Percentiles rank a stretch among this genome's conserved stretches.
Conservation (phyloP, 257 asterid genomes). For the Gentiana macrophylla region DNA sequence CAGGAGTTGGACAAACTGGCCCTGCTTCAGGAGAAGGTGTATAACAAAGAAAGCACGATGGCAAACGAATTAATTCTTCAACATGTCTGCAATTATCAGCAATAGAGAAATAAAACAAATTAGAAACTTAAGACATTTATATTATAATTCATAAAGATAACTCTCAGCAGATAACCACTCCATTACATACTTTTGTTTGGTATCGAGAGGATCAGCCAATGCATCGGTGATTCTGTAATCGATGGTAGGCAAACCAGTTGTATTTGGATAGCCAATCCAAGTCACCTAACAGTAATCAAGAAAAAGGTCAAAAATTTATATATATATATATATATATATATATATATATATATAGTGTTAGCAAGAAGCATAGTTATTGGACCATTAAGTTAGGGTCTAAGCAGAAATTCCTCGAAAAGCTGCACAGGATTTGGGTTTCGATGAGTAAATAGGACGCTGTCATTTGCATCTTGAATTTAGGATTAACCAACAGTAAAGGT, state of each 20-base stretch:
- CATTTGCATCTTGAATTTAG: background rate
- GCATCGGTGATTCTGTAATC: constrained; percentile 95
- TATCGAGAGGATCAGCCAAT: constrained; percentile 71
- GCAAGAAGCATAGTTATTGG: too few relatives aligned
- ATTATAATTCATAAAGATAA: background rate
- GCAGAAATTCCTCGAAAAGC: too few relatives aligned
- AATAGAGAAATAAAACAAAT: constrained; percentile 12
- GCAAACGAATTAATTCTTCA: constrained; percentile 85
- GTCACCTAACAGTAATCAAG: constrained; percentile 53
- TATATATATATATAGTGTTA: too few relatives aligned
- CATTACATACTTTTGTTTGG: constrained; percentile 61
- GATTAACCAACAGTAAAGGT: background rate
- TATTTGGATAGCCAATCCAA: constrained; percentile 99
- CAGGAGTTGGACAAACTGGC: constrained; percentile 77
- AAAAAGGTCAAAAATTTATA: too few relatives aligned
- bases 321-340: too few relatives aligned
- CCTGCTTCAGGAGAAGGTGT: constrained; percentile 99
- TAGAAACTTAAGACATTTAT: background rate
- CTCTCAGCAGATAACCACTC: constrained; percentile 1
- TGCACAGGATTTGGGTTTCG: too few relatives aligned
- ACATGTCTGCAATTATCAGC: constrained; percentile 59
- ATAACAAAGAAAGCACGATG: constrained; percentile 88
- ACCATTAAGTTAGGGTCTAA: too few relatives aligned
- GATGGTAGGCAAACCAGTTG: constrained; percentile 93
- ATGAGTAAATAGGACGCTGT: too few relatives aligned